Conservation (phyloP, 2,329 filamentous ascomycete genomes). For the Venturia aucupariae region DNA sequence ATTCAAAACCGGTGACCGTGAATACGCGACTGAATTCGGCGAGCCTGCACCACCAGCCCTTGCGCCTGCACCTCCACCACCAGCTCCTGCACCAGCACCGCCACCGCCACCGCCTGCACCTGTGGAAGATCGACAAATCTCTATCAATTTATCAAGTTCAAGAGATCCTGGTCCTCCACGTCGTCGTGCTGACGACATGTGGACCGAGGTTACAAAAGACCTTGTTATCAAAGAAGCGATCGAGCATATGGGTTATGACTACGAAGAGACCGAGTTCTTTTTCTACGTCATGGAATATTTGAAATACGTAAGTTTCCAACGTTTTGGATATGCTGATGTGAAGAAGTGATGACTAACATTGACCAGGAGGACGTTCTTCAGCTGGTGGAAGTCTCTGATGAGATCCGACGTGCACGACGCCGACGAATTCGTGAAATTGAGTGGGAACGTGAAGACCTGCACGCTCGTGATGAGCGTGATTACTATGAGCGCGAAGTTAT, state of each 20-base stretch:
- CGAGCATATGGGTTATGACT: conserved; percentile 74
- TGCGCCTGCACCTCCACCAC: conserved; percentile 8
- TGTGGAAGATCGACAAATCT: conserved; percentile 1
- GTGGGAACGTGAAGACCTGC: conserved; percentile 47
- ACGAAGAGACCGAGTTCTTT: conserved; percentile 79
- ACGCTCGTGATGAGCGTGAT: conserved; percentile 49
- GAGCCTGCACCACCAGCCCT: conserved; percentile 21
- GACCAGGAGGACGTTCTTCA: conserved; percentile 74
- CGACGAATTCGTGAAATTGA: conserved; percentile 52
- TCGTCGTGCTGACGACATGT: conserved; percentile 46
- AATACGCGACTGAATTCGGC: conserved; percentile 36
- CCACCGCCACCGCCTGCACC: conserved; percentile 20
- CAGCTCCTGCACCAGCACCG: conserved; percentile 16
- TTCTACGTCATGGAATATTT: conserved; percentile 93
- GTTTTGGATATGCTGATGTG: conserved; percentile 6
- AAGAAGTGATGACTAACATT: conserved; percentile 25
- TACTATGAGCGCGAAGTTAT: conserved; percentile 60
- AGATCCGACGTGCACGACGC: conserved; percentile 60
- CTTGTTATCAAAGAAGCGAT: conserved; percentile 81
- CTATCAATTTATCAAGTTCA: background rate
- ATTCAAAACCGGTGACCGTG: conserved; percentile 60
- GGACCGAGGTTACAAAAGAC: conserved; percentile 96
- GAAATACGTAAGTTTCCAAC: conserved; percentile 58
- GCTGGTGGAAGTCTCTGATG: conserved; percentile 72
- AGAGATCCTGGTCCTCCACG: background rate